Base-by-base conservation (phyloP, 176 grass and related monocot species). In the Cenchrus fungigraminus region DNA sequence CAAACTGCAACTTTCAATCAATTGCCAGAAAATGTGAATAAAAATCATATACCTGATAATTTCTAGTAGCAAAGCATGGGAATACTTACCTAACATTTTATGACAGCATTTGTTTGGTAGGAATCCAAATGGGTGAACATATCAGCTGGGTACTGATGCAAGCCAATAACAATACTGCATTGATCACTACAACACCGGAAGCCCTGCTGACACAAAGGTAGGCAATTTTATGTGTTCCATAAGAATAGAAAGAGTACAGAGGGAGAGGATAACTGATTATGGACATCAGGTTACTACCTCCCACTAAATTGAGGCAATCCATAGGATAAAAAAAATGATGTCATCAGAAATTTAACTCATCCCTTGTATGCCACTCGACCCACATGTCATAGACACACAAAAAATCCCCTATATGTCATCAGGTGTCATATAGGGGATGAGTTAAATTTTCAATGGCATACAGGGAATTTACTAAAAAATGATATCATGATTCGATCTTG, bases 241-340 rank as follows among this genome's bases (percentile, higher is more conserved):
- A 80, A 40, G 9, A 80, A 80, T 65, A 51, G 5, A 65, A 50
- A 60, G 47, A 80, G 62, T 11, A 65, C n/a, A 78, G 15, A 50
- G 40, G 22, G 15, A 34, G 22, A 12, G 43, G n/a, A 64, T 14
- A 78, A 9, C 37, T 61, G 49, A 29, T 31, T 17, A 64, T 17
- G 1, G 7, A 65, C 45, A 52, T 50, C 28, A 76, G 31, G 52
- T 34, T 65, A 65, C 9, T 20, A 11, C 14, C 22, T 65, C 9
- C 45, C 50, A 65, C n/a, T 34, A 15, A 79, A 19, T 12, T 34
- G 43, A 49, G 60, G 13, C 22, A 79, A 28, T 64, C 31, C 13
- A 79, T 19, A 78, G 7, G 58, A 64, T 78, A 47, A 11, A n/a
- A 16, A 17, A 8, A 60, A 44, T 45, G 11, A 25, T 45, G 37